These are phyloP conservation scores for Phoenix dactylifera DNA, from an alignment of 176 grass and related monocot species.

Conservation along the genomic window DNA sequence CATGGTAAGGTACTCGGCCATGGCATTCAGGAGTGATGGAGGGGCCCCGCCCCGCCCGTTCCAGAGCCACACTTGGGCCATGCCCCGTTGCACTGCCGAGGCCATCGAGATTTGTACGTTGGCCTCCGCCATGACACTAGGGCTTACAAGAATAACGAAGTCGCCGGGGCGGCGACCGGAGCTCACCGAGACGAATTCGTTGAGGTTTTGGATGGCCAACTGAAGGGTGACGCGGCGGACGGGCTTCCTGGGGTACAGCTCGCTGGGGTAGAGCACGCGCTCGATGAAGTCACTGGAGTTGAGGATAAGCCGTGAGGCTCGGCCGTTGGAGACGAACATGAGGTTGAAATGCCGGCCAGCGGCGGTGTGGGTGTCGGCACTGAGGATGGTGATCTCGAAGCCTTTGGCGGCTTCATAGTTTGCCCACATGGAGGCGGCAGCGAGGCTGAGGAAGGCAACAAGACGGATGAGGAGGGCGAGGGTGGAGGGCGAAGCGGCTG, in stretches of 20 bases:
- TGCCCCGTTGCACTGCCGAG: conserved; percentile 24
- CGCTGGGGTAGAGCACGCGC: conserved; percentile 12
- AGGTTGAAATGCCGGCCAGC: no score
- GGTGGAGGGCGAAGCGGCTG: no score
- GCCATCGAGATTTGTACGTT: conserved; percentile 7
- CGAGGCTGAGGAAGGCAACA: no score
- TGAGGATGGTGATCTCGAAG: no score
- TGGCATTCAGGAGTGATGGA: no score
- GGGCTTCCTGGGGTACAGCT: conserved; percentile 12
- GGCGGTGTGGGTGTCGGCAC: no score
- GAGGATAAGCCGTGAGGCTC: conserved; percentile 8
- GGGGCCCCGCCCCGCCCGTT: no score
- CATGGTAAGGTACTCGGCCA: no score
- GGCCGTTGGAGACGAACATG: conserved; percentile 21
- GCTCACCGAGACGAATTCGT: conserved; percentile 7
- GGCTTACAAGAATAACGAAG: conserved; percentile 48
- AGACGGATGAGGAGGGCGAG: no score
- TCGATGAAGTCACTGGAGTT: conserved; percentile 12
- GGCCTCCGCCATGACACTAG: conserved; percentile 19
- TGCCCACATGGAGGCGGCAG: no score
- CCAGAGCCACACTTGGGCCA: no score
- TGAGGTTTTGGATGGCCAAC: conserved; percentile 29
- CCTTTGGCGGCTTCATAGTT: no score
- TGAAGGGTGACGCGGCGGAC: conserved; percentile 44
- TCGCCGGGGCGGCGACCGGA: not conserved